Evolutionary conservation across 768 basidiomycete species (phyloP).

Genomic region (Suillus alpinus): DNA sequence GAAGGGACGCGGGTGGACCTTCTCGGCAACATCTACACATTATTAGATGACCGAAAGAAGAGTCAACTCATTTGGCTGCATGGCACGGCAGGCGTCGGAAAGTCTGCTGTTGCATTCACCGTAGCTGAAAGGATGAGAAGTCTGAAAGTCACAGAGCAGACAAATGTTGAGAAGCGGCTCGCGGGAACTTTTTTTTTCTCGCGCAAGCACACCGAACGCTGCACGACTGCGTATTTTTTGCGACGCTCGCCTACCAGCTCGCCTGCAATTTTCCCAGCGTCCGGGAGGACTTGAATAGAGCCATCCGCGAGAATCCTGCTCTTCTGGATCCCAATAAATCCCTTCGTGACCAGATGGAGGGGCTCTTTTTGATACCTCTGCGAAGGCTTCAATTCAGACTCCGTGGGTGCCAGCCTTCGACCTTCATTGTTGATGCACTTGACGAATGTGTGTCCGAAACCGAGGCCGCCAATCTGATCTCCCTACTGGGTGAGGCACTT

Average conservation of each 20-base stretch:
- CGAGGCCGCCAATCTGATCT: neutral
- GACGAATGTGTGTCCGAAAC: neutral
- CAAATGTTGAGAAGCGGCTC: neutral
- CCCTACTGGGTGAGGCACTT: neutral
- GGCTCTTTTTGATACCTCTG: neutral
- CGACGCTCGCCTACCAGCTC: neutral
- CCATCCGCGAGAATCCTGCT: neutral
- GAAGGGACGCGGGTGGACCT: neutral
- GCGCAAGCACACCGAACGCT: no score
- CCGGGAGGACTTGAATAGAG: neutral
- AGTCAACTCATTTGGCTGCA: neutral
- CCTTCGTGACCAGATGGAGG: neutral
- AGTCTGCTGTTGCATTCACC: neutral
- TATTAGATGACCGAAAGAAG: neutral
- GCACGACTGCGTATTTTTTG: neutral
- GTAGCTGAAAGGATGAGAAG: neutral
- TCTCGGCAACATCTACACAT: neutral
- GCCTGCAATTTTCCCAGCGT: neutral
- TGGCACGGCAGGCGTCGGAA: neutral
- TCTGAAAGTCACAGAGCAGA: neutral
- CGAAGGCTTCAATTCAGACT: no score
- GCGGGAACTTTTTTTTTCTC: neutral
- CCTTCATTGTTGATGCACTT: neutral
- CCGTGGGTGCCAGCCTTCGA: no score
- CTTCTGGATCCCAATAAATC: neutral